These are phyloP conservation scores for Ophiostoma piceae DNA, from an alignment of 2,329 filamentous ascomycete genomes.

Conservation along the genomic window DNA sequence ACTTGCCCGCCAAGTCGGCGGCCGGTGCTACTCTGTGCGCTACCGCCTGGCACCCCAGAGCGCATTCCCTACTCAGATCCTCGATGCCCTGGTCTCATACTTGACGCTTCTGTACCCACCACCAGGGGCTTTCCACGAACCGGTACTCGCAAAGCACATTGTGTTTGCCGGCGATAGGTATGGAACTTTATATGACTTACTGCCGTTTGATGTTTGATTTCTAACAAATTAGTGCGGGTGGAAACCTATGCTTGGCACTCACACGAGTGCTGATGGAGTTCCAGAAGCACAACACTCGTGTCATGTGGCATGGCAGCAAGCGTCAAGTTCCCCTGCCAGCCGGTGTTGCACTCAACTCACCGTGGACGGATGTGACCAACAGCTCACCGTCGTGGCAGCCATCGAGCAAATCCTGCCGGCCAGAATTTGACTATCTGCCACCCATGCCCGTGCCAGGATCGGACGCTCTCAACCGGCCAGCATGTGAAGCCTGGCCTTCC, in stretches of 20 bases:
- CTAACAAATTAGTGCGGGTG: slow-evolving; percentile 56
- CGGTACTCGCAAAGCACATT: slow-evolving; percentile 60
- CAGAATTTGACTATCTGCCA: slow-evolving; percentile 59
- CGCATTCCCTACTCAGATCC: slow-evolving; percentile 66
- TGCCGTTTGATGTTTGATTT: neutral
- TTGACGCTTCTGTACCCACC: slow-evolving; percentile 68
- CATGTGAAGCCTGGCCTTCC: slow-evolving; percentile 55
- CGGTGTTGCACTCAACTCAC: slow-evolving; percentile 56
- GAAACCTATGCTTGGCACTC: slow-evolving; percentile 62
- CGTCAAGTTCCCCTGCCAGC: slow-evolving; percentile 61
- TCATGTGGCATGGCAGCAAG: slow-evolving; percentile 56
- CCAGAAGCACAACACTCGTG: slow-evolving; percentile 39
- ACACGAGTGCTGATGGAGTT: slow-evolving; percentile 65
- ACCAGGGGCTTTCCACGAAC: slow-evolving; percentile 58
- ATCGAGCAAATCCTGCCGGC: slow-evolving; percentile 35
- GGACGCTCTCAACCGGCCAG: slow-evolving; percentile 33
- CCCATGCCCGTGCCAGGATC: slow-evolving; percentile 34
- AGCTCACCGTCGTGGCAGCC: slow-evolving; percentile 51
- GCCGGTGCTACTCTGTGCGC: slow-evolving; percentile 64
- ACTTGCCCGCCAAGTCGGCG: slow-evolving; percentile 61
- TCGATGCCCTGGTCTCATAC: slow-evolving; percentile 70
- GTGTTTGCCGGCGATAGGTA: slow-evolving; percentile 67
- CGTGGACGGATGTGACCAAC: slow-evolving; percentile 68
- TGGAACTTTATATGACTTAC: slow-evolving; percentile 21
- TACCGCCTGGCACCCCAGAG: slow-evolving; percentile 71